phyloP scores from a whole-genome alignment of 2,329 filamentous ascomycete genomes.

The Zasmidium citrigriseum region DNA sequence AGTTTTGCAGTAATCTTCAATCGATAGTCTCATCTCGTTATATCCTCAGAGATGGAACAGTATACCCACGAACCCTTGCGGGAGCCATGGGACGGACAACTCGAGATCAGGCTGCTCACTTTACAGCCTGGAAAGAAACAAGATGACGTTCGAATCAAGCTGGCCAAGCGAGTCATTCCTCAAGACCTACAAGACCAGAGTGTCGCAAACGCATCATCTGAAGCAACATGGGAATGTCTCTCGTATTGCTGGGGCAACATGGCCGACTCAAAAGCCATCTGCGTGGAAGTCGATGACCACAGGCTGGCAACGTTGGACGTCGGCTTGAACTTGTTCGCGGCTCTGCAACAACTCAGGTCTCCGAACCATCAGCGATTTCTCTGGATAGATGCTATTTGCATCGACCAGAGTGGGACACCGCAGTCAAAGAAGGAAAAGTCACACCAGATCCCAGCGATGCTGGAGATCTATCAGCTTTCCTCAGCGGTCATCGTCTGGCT shows the following conservation, averaged over 20 bases:
- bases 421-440: background rate
- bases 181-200: too few relatives aligned
- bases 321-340: constrained; percentile 2
- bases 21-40: too few relatives aligned
- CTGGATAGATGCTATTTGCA: constrained; percentile 1
- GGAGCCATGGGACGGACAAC: background rate
- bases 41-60: background rate
- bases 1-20: too few relatives aligned
- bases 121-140: background rate
- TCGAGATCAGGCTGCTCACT: background rate
- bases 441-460: background rate
- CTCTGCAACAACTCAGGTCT: background rate
- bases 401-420: background rate
- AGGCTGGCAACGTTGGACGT: background rate
- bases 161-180: background rate
- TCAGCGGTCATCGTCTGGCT: background rate
- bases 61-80: background rate
- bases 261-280: background rate
- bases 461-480: background rate
- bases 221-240: background rate
- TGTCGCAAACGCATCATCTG: background rate
- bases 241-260: background rate
- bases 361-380: background rate
- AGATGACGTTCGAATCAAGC: background rate
- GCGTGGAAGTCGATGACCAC: background rate